These are phyloP conservation scores for Boletus huronensis DNA, from an alignment of 768 basidiomycete genomes.

Conservation along the genomic window DNA sequence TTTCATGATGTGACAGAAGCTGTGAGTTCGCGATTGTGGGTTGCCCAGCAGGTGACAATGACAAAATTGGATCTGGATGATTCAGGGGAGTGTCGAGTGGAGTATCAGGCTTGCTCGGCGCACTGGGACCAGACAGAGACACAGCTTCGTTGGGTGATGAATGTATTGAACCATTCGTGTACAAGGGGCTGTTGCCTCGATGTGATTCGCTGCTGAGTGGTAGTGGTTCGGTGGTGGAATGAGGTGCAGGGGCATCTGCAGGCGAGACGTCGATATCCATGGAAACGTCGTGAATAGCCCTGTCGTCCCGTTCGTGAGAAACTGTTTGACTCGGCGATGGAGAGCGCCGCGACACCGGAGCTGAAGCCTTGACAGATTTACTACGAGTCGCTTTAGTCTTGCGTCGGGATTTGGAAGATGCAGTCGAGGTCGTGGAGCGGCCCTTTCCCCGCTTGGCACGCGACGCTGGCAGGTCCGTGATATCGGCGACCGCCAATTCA, in stretches of 20 bases:
- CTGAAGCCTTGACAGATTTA: conserved; percentile 19
- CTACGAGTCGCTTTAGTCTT: conserved; percentile 21
- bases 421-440: conserved; percentile 22
- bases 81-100: background rate
- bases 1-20: conserved; percentile 44
- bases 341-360: conserved; percentile 11
- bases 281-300: background rate
- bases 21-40: conserved; percentile 14
- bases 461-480: conserved; percentile 13
- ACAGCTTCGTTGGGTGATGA: background rate
- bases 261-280: background rate
- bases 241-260: background rate
- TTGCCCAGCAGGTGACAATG: conserved; percentile 11
- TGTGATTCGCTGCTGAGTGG: background rate
- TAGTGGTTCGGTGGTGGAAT: background rate
- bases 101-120: background rate
- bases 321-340: conserved; percentile 9
- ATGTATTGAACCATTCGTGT: background rate
- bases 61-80: conserved; percentile 10
- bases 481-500: conserved; percentile 6
- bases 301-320: background rate
- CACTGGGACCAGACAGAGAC: background rate
- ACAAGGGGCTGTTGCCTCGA: background rate
- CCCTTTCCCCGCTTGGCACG: conserved; percentile 18
- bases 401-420: conserved; percentile 23